Conservation (phyloP, 495 filamentous ascomycete species). For the Lophium mytilinum region DNA sequence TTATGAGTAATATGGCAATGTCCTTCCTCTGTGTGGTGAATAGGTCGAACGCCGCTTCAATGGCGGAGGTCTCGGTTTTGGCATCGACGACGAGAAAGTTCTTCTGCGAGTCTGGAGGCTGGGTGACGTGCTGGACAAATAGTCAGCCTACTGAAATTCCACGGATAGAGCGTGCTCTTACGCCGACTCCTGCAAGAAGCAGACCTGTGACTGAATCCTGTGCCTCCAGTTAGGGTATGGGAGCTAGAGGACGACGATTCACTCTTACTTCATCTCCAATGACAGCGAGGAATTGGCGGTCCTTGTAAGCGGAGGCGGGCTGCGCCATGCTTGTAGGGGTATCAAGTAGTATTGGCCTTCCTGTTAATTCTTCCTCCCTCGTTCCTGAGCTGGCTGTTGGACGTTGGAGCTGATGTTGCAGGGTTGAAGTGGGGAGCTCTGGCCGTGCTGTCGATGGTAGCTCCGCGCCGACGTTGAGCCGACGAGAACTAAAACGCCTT, state of each 20-base stretch:
- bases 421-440: too few relatives aligned
- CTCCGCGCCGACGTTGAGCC: too few relatives aligned
- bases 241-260: background rate
- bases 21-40: slow-evolving; percentile 89
- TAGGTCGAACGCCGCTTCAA: slow-evolving; percentile 83
- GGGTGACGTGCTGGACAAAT: slow-evolving; percentile 62
- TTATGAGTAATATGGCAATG: slow-evolving; percentile 92
- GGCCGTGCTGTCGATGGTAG: too few relatives aligned
- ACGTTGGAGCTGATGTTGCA: background rate
- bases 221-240: background rate
- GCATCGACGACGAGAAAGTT: slow-evolving; percentile 95
- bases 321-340: slow-evolving; percentile 30
- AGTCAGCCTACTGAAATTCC: slow-evolving; percentile 13
- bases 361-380: too few relatives aligned
- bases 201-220: slow-evolving; percentile 91
- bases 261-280: slow-evolving; percentile 84
- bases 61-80: slow-evolving; percentile 80
- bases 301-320: slow-evolving; percentile 59
- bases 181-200: slow-evolving; percentile 88
- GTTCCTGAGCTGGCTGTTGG: background rate
- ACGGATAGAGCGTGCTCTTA: slow-evolving; percentile 41
- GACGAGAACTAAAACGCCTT: too few relatives aligned
- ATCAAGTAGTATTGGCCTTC: too few relatives aligned
- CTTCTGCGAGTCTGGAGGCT: slow-evolving; percentile 75
- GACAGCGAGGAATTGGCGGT: slow-evolving; percentile 92